These are phyloP conservation scores for Xylaria sp. DNA, from an alignment of 2,329 filamentous ascomycete species.

Conservation along the genomic window DNA sequence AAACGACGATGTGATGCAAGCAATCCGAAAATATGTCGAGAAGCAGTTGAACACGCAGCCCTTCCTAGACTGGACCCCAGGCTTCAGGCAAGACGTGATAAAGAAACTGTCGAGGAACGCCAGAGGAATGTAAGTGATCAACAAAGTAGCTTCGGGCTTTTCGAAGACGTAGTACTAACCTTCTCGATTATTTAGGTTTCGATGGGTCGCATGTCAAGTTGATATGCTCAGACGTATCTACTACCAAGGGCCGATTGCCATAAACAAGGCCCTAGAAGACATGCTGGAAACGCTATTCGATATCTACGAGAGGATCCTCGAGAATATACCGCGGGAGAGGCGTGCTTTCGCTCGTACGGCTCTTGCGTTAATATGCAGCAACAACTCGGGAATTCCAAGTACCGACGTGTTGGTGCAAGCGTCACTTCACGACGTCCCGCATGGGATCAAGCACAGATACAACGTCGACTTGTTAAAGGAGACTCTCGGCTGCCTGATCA, in stretches of 20 bases:
- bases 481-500: slow-evolving; percentile 31
- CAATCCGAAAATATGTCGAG: slow-evolving; percentile 30
- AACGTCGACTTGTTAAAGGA: slow-evolving; percentile 17
- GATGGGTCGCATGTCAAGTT: slow-evolving; percentile 34
- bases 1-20: slow-evolving; percentile 30
- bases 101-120: slow-evolving; percentile 25
- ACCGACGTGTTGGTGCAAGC: slow-evolving; percentile 32
- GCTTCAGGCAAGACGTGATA: slow-evolving; percentile 21
- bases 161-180: background rate
- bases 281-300: slow-evolving; percentile 31
- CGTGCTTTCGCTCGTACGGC: slow-evolving; percentile 31
- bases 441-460: slow-evolving; percentile 20
- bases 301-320: slow-evolving; percentile 33
- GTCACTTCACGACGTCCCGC: slow-evolving; percentile 28
- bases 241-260: slow-evolving; percentile 11
- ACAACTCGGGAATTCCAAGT: slow-evolving; percentile 24
- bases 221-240: slow-evolving; percentile 27
- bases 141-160: background rate
- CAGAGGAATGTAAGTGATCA: slow-evolving; percentile 30
- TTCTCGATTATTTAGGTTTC: slow-evolving; percentile 29
- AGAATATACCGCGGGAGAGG: slow-evolving; percentile 18
- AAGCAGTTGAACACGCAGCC: slow-evolving; percentile 13
- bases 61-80: slow-evolving; percentile 6
- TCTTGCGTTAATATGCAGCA: slow-evolving; percentile 33
- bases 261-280: slow-evolving; percentile 9